Evolutionary conservation across 345 rosid genomes (phyloP).

Genomic region (Lumnitzera racemosa): DNA sequence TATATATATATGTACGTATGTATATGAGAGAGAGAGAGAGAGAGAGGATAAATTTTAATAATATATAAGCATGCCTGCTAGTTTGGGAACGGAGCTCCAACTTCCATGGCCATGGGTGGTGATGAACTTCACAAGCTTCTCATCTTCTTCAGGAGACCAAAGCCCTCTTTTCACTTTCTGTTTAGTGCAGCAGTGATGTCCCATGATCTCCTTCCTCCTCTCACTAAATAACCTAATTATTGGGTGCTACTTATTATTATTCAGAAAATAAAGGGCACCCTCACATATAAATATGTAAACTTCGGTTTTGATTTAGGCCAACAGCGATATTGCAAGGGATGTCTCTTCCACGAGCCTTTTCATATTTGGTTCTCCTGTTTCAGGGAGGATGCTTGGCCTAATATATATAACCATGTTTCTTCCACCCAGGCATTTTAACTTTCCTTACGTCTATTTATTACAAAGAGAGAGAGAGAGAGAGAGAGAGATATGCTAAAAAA

Average conservation of each 20-base stretch:
- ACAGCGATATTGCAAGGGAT: no score
- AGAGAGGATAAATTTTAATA: background rate
- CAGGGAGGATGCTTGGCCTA: background rate
- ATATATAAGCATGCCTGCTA: conserved; percentile 28
- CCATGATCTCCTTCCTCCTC: conserved; percentile 17
- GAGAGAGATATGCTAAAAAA: conserved; percentile 5
- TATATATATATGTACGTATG: no score
- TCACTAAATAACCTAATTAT: background rate
- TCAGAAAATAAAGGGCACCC: background rate
- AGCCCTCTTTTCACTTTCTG: conserved; percentile 64
- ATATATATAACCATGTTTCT: background rate
- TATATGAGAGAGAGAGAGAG: no score
- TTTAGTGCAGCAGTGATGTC: conserved; percentile 54
- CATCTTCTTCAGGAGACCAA: conserved; percentile 70
- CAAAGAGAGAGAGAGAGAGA: background rate
- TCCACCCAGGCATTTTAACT: background rate
- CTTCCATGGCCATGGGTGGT: conserved; percentile 44
- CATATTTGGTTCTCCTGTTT: conserved; percentile 3
- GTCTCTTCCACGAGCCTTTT: background rate
- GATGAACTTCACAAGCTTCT: conserved; percentile 36
- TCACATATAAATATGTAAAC: background rate
- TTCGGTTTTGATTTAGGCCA: background rate
- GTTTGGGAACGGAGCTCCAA: conserved; percentile 59
- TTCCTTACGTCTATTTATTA: no score
- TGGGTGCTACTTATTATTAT: background rate